phyloP scores from a whole-genome alignment of 208 protist genomes.

The Leishmania martiniquensis region DNA sequence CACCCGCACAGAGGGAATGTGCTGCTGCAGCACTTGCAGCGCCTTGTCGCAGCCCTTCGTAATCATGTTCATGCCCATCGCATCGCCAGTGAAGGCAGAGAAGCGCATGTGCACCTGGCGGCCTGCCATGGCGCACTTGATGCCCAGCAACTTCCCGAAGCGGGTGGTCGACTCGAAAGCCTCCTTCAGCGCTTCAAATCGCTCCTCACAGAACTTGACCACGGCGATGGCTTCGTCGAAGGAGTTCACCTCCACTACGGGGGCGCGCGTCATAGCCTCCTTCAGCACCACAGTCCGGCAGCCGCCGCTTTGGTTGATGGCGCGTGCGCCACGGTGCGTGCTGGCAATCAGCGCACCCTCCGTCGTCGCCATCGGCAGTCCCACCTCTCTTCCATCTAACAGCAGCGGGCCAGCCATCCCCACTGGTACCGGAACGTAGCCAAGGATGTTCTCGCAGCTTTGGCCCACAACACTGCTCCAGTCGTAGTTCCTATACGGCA shows the following conservation, averaged over 20 bases:
- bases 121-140: conserved; percentile 91
- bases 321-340: conserved; percentile 95
- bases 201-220: conserved; percentile 91
- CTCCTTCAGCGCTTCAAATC: conserved; percentile 78
- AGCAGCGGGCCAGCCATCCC: conserved; percentile 95
- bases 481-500: conserved; percentile 92
- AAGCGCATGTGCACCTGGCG: conserved; percentile 95
- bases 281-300: conserved; percentile 89
- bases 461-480: conserved; percentile 92
- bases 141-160: conserved; percentile 92
- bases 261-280: conserved; percentile 98
- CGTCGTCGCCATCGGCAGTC: conserved; percentile 98
- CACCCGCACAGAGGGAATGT: conserved; percentile 94
- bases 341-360: conserved; percentile 97
- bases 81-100: conserved; percentile 95
- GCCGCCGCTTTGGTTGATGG: conserved; percentile 92
- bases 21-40: conserved; percentile 79
- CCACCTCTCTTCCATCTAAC: conserved; percentile 90
- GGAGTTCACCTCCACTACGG: conserved; percentile 90
- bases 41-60: conserved; percentile 97
- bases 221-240: conserved; percentile 84
- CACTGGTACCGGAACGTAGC: conserved; percentile 97
- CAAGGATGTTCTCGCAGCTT: conserved; percentile 97
- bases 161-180: conserved; percentile 95
- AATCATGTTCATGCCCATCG: conserved; percentile 99